Conservation (phyloP, 2,329 filamentous ascomycete genomes). For the Tolypocladium amazonense region DNA sequence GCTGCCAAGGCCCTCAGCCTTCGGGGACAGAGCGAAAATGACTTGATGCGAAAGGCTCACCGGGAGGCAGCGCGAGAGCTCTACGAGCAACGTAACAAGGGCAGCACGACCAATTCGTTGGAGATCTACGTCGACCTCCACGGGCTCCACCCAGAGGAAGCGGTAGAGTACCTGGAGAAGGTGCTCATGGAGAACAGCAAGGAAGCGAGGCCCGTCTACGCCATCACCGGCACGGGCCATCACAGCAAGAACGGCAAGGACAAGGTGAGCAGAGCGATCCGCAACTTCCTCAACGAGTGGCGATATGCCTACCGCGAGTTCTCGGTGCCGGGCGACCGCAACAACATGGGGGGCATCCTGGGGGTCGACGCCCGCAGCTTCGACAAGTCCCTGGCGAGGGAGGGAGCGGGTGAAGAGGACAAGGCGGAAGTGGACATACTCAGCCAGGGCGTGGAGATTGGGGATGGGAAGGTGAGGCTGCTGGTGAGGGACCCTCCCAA, state of each 20-base stretch:
- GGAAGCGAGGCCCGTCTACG: slow-evolving; percentile 71
- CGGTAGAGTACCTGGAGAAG: slow-evolving; percentile 84
- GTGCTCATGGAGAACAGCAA: slow-evolving; percentile 74
- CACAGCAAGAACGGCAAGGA: slow-evolving; percentile 99
- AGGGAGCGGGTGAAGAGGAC: slow-evolving; percentile 29
- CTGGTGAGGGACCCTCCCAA: slow-evolving; percentile 51
- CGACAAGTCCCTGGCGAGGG: slow-evolving; percentile 48
- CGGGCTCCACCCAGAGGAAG: slow-evolving; percentile 96
- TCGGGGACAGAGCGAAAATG: slow-evolving; percentile 91
- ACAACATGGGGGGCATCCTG: slow-evolving; percentile 66
- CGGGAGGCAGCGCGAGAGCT: slow-evolving; percentile 84
- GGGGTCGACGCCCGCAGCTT: slow-evolving; percentile 58
- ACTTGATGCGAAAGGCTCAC: slow-evolving; percentile 93
- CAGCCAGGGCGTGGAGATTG: slow-evolving; percentile 56
- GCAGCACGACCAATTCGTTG: slow-evolving; percentile 37
- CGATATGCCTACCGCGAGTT: slow-evolving; percentile 94
- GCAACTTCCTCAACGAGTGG: slow-evolving; percentile 89
- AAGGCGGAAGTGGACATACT: slow-evolving; percentile 44
- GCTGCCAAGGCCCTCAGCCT: slow-evolving; percentile 92
- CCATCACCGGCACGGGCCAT: slow-evolving; percentile 92
- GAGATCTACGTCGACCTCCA: slow-evolving; percentile 95
- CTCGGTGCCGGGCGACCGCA: slow-evolving; percentile 85
- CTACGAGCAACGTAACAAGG: slow-evolving; percentile 87
- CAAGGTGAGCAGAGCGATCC: slow-evolving; percentile 91
- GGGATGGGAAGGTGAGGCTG: slow-evolving; percentile 55